Base-by-base conservation (phyloP, 164 flowering plant species). In the Stephania yunnanensis region DNA sequence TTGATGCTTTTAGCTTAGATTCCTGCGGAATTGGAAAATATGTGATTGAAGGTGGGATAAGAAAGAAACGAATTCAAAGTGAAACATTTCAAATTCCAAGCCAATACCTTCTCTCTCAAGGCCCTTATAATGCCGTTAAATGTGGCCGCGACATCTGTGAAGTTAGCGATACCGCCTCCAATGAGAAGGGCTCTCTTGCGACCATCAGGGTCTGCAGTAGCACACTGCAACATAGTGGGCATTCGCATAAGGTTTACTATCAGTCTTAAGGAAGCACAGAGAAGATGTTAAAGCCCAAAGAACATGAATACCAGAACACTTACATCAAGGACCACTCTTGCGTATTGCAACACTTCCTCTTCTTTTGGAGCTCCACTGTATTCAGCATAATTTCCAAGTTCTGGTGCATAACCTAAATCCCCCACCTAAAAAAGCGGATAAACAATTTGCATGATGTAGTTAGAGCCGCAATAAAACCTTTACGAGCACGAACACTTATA, bases 301-400 rank as follows among this genome's bases (percentile, higher is more conserved):
- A 58, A 58, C 5, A 12, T 15, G 17, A 17, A 58, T 58, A 58
- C 15, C 64, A 58, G n/a, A n/a, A 58, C 1, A 12, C 89, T 86
- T 89, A 93, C 98, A 85, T 93, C 97, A 82, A 93, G 87, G 15
- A 92, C 98, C 71, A 93, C 98, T 88, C 98, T 85, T 75, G 98
- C 98, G 83, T 93, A 93, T 81, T 93, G 96, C 89, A 93, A 81
- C 17, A 93, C 97, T 81, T 93, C 98, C 71, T 89, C 94, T 80
- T 93, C 98, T 65, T 92, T 93, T 52, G 98, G 98, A 66, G 98
- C 98, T 71, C 98, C 98, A 87, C 98, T 93, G 67, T 93, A 93
- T 82, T 93, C 98, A n/a, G 98, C 98, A 83, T 93, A 93, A 81
- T 93, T 93, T 64, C 98, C 98, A 65, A 93, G 95, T 78, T 93